Base-by-base conservation (phyloP, 176 grass and related monocot species). In the Aegilops bicornis region DNA sequence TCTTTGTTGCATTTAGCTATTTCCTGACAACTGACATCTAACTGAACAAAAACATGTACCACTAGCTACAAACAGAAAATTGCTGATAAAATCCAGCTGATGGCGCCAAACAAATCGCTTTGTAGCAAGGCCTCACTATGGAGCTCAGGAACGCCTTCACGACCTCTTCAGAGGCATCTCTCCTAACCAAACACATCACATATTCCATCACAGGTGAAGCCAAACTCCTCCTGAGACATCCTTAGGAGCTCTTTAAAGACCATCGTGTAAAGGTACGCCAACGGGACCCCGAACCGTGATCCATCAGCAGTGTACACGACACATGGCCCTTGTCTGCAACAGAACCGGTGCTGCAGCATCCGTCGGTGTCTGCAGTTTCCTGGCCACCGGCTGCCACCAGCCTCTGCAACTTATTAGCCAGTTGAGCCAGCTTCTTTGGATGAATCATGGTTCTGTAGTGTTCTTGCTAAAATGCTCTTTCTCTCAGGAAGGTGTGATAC, bases 341-440 rank as follows among this genome's bases (percentile, higher is more conserved):
- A 2, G 73, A 52, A 45, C 63, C 15, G 29, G 29, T 67, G 52
- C 37, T 45, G 56, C 83, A 74, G 8, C 50, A 79, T 74, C 65
- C 35, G 1, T 24, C 25, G 19, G 19, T 0, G 47, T 33, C 0
- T 56, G 72, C 13, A 16, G 9, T 78, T 1, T 19, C 40, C 65
- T 30, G n/a, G 20, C 30, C 20, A 36, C 17, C 29, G 2, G 40
- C 30, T 11, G 86, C 86, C 32, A 60, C 50, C 61, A 88, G 76
- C 42, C 52, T 88, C 30, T 88, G 87, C 93, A 88, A 90, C 75
- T 90, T 95, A 24, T 62, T 88, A 6, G 86, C 72, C 72, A 88
- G 36, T 27, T 89, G 71, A 79, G 50, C 65, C 20, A 92, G 54
- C 69, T 73, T 95, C 68, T 81, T 91, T 5, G 83, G 10, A 45